phyloP scores from a whole-genome alignment of 495 filamentous ascomycete species.

The Amphirosellinia nigrospora region DNA sequence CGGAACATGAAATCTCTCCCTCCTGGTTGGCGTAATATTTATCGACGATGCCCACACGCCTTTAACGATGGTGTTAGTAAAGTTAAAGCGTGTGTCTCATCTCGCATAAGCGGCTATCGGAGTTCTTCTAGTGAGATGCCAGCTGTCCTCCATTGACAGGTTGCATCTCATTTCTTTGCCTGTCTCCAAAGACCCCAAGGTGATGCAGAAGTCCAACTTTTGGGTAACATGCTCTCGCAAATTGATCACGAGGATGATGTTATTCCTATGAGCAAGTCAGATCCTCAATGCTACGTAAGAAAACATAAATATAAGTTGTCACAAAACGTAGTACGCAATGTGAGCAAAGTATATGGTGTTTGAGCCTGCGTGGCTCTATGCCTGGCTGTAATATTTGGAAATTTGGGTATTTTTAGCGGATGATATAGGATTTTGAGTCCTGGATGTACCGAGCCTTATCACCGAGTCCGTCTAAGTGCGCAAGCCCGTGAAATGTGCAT shows the following conservation, averaged over 20 bases:
- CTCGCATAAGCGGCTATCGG: not conserved
- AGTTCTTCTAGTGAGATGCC: not conserved
- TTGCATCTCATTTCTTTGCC: not conserved
- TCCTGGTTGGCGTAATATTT: not conserved
- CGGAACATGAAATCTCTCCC: too few species aligned
- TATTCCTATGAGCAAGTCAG: not conserved
- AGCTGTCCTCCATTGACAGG: not conserved
- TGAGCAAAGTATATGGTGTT: too few species aligned
- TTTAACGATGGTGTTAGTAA: not conserved
- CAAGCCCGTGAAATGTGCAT: conserved; percentile 3
- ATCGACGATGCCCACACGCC: not conserved
- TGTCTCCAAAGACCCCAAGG: not conserved
- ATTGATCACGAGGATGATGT: not conserved
- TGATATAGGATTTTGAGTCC: not conserved
- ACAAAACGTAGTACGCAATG: not conserved
- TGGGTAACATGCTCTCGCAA: not conserved
- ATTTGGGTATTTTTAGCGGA: not conserved
- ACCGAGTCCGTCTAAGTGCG: conserved; percentile 2
- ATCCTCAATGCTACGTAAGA: not conserved
- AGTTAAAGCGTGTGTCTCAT: not conserved
- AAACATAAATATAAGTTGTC: not conserved
- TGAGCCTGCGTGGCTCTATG: too few species aligned
- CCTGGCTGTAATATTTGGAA: too few species aligned
- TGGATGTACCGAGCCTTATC: not conserved
- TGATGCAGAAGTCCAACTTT: not conserved